These are phyloP conservation scores for Penicillium sp. DNA, from an alignment of 2,329 filamentous ascomycete species.

Conservation along the genomic window DNA sequence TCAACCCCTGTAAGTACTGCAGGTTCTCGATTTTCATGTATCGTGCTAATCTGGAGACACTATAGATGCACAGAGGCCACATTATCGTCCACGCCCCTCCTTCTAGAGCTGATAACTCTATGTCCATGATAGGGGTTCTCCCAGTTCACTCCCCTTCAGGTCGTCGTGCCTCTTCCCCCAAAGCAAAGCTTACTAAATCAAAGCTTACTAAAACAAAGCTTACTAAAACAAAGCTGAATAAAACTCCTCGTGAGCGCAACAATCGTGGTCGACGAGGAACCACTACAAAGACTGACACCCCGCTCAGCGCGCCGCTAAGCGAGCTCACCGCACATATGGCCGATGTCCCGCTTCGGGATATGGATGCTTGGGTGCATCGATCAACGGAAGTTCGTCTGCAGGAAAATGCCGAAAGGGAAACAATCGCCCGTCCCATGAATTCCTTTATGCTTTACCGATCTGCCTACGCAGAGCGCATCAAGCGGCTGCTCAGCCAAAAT, in stretches of 20 bases:
- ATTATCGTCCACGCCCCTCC: background rate
- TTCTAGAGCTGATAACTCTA: background rate
- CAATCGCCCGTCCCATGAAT: conserved; percentile 91
- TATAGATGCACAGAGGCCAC: background rate
- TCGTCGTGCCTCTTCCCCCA: background rate
- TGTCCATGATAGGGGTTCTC: background rate
- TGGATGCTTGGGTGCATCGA: conserved; percentile 75
- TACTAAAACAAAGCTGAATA: too few relatives aligned
- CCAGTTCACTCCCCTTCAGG: conserved; percentile 3
- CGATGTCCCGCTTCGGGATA: conserved; percentile 67
- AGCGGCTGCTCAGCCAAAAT: conserved; percentile 75
- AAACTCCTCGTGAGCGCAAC: conserved; percentile 3
- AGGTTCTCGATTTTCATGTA: background rate
- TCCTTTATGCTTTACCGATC: conserved; percentile 98
- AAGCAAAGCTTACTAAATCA: too few relatives aligned
- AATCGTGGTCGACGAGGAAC: conserved; percentile 12
- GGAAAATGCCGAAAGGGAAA: conserved; percentile 72
- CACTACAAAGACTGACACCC: conserved; percentile 11
- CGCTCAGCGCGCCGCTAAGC: conserved; percentile 26
- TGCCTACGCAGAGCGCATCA: conserved; percentile 82
- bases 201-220: too few relatives aligned
- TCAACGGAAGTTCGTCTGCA: conserved; percentile 61
- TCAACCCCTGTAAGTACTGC: background rate
- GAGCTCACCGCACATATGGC: conserved; percentile 34
- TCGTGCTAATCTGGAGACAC: background rate